A percentile compares a stretch with the other conserved stretches of the same genome.
These are phyloP conservation scores for Mortierella polycephala DNA, from an alignment of 371 early-diverging fungal species.

Conservation along the genomic window DNA sequence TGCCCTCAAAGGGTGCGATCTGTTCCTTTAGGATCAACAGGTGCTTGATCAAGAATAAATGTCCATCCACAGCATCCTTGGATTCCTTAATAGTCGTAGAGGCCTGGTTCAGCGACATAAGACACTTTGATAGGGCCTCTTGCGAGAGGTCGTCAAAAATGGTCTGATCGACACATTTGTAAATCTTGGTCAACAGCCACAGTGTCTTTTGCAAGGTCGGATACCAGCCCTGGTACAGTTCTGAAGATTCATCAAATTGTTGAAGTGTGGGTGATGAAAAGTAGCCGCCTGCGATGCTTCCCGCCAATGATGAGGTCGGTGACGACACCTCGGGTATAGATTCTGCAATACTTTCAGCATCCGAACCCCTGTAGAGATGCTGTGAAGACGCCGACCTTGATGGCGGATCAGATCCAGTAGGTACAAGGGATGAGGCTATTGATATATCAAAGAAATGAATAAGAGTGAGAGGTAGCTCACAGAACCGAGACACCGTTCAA, in stretches of 20 bases:
- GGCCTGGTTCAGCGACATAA: slow-evolving; percentile 60
- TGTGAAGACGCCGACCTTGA: slow-evolving; percentile 27
- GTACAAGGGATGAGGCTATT: slow-evolving; percentile 16
- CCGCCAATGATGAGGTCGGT: slow-evolving; percentile 54
- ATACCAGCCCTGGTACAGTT: slow-evolving; percentile 77
- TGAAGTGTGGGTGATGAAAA: slow-evolving; percentile 42
- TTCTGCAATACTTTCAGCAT: slow-evolving; percentile 41
- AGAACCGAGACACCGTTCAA: not conserved
- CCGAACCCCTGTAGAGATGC: slow-evolving; percentile 40
- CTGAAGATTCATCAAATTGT: slow-evolving; percentile 46
- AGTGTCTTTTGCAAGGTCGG: slow-evolving; percentile 84
- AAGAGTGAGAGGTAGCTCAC: no score
- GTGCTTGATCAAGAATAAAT: slow-evolving; percentile 85
- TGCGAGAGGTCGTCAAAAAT: slow-evolving; percentile 88
- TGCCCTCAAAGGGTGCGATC: slow-evolving; percentile 79
- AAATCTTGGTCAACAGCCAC: slow-evolving; percentile 83
- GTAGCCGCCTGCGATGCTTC: slow-evolving; percentile 50
- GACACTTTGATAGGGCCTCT: slow-evolving; percentile 81
- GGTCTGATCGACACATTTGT: slow-evolving; percentile 74
- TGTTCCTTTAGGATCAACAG: slow-evolving; percentile 84
- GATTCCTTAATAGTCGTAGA: slow-evolving; percentile 31
- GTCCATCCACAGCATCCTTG: slow-evolving; percentile 74
- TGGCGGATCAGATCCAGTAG: slow-evolving; percentile 7
- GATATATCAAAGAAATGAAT: slow-evolving; percentile 45
- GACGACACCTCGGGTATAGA: slow-evolving; percentile 46